Evolutionary conservation across 805 yeast species (phyloP).

Genomic region (Lipomyces kockii): DNA sequence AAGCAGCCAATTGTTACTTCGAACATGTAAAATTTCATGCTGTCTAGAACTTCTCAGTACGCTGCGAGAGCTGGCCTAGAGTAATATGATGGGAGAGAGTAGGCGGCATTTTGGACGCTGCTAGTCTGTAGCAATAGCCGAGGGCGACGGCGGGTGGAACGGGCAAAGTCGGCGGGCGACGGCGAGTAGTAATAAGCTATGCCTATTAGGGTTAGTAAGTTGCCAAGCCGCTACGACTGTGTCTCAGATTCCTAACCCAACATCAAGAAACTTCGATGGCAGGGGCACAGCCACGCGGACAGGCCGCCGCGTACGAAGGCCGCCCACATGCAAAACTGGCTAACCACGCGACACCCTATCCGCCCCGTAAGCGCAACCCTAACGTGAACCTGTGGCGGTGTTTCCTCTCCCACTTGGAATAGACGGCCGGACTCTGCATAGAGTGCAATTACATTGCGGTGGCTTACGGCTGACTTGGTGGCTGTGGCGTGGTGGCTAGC

Average conservation of each 20-base stretch:
- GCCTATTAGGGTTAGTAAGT: neutral
- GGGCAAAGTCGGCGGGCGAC: slow-evolving; percentile 1
- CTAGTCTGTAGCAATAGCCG: no score
- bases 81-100: no score
- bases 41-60: no score
- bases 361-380: no score
- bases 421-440: neutral
- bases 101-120: no score
- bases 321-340: neutral
- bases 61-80: no score
- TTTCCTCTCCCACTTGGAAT: neutral
- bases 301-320: neutral
- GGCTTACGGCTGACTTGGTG: neutral
- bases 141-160: neutral
- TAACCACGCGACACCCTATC: neutral
- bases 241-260: neutral
- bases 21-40: no score
- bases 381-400: neutral
- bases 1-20: no score
- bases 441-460: neutral
- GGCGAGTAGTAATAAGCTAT: neutral
- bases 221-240: neutral
- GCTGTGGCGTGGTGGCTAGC: neutral
- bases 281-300: neutral
- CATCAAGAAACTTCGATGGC: neutral